Evolutionary conservation across 2,329 filamentous ascomycete genomes (phyloP).

Genomic region (Monilinia fructicola): DNA sequence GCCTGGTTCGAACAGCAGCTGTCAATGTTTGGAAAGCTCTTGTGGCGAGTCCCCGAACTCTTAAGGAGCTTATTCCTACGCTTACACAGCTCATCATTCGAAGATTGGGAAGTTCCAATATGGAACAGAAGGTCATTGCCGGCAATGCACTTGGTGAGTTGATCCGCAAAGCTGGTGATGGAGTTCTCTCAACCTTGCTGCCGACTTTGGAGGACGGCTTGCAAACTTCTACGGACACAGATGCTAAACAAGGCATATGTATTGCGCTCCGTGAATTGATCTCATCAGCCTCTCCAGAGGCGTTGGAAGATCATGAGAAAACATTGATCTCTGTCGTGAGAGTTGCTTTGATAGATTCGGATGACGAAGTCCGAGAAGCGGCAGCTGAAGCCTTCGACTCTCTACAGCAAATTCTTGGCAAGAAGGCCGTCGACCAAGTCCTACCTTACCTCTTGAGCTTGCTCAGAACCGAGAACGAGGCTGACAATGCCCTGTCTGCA

Average conservation of each 20-base stretch:
- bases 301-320: conserved; percentile 92
- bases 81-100: conserved; percentile 93
- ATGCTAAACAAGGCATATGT: conserved; percentile 96
- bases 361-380: conserved; percentile 88
- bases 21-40: conserved; percentile 96
- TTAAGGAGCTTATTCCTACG: conserved; percentile 93
- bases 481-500: conserved; percentile 88
- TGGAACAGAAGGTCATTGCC: conserved; percentile 98
- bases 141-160: conserved; percentile 95
- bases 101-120: conserved; percentile 89
- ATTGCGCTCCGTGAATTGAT: conserved; percentile 94
- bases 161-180: conserved; percentile 94
- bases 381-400: conserved; percentile 97
- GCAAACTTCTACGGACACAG: conserved; percentile 81
- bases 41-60: conserved; percentile 84
- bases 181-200: conserved; percentile 81
- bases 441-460: conserved; percentile 87
- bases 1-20: conserved; percentile 83
- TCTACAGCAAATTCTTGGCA: conserved; percentile 88
- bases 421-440: conserved; percentile 92
- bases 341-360: conserved; percentile 84
- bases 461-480: conserved; percentile 80
- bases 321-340: conserved; percentile 92
- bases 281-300: conserved; percentile 80
- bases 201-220: conserved; percentile 92